Conservation (phyloP, 176 grass and related monocot genomes). For the Oryza glumipatula region DNA sequence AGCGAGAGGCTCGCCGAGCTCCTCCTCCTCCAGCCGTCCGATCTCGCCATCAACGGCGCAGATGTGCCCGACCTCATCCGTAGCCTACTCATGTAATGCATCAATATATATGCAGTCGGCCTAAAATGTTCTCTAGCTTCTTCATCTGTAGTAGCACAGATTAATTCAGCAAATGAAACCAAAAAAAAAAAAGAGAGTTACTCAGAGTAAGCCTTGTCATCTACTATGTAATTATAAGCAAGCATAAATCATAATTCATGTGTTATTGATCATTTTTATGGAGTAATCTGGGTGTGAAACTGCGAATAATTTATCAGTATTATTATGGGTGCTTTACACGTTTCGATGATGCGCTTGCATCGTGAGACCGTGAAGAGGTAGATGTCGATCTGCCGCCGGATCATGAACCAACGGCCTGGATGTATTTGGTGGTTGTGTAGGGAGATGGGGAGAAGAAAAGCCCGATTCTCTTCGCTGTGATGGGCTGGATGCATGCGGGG, state of each 20-base stretch:
- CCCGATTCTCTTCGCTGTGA: not conserved
- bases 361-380: not conserved
- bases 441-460: not conserved
- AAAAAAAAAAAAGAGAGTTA: no score
- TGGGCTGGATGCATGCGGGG: not conserved
- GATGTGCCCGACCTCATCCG: constrained; percentile 22
- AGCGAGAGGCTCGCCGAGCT: constrained; percentile 49
- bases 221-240: no score
- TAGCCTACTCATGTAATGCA: constrained; percentile 34
- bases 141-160: not conserved
- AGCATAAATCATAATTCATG: no score
- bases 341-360: no score
- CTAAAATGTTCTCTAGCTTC: not conserved
- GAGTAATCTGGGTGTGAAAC: no score
- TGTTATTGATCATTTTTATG: no score
- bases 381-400: not conserved
- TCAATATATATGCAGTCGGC: no score
- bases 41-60: not conserved
- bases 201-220: no score
- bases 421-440: not conserved
- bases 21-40: constrained; percentile 43
- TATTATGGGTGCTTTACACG: no score
- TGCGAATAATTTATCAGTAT: not conserved
- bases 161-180: no score
- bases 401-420: not conserved